These are phyloP conservation scores for Pythium rishiriense DNA, from an alignment of 352 stramenopile genomes.

Conservation along the genomic window DNA sequence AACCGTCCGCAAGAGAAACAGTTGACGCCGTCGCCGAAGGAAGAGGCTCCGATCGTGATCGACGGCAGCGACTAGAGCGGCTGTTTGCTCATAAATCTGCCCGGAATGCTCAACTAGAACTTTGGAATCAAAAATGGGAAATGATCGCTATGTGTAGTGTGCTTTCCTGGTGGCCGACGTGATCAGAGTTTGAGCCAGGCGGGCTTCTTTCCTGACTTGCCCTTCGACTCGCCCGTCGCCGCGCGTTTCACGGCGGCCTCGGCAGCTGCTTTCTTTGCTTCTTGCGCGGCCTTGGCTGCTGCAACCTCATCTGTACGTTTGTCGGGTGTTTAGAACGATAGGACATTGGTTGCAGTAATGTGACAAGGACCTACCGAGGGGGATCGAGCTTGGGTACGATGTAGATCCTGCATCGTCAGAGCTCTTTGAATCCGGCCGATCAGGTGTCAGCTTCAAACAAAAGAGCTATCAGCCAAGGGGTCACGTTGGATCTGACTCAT, in stretches of 20 bases:
- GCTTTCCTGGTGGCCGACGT: neutral
- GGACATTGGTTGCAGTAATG: no score
- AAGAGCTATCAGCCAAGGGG: no score
- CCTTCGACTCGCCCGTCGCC: constrained; percentile 21
- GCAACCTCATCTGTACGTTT: constrained; percentile 12
- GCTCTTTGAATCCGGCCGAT: constrained; percentile 21
- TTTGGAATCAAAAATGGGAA: constrained; percentile 25
- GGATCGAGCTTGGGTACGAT: constrained; percentile 28
- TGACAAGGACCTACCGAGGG: constrained; percentile 26
- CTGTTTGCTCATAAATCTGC: no score
- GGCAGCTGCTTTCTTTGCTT: constrained; percentile 17
- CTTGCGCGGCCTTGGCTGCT: constrained; percentile 21
- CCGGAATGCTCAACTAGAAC: constrained; percentile 5
- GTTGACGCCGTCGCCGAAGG: neutral
- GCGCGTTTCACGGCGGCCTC: constrained; percentile 34
- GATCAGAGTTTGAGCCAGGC: constrained; percentile 75
- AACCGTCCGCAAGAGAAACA: constrained; percentile 25
- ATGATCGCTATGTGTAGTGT: neutral
- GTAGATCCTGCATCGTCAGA: neutral
- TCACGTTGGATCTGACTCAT: no score
- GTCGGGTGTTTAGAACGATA: no score
- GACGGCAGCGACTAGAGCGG: neutral
- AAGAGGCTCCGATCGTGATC: neutral
- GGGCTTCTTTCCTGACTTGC: constrained; percentile 61
- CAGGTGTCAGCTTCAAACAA: constrained; percentile 25